phyloP scores from a whole-genome alignment of 257 asterid species.

The Solanum etuberosum region DNA sequence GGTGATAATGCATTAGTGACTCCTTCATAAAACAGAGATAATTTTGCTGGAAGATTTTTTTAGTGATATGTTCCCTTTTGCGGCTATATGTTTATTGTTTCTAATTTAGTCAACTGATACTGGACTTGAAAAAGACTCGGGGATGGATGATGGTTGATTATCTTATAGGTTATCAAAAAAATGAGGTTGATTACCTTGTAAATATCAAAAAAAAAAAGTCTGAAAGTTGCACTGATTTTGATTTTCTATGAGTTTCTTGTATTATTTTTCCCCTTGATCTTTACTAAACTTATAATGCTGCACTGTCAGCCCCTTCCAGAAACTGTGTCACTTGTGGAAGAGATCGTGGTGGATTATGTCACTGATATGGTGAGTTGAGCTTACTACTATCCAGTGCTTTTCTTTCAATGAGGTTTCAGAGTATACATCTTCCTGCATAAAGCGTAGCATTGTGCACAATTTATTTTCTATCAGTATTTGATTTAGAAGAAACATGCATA shows the following conservation, averaged over 20 bases:
- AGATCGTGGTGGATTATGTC: conserved; percentile 89
- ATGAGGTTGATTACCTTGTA: neutral
- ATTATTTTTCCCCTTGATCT: neutral
- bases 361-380: conserved; percentile 57
- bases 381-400: neutral
- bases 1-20: neutral
- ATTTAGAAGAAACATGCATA: neutral
- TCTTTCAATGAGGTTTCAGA: neutral
- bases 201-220: neutral
- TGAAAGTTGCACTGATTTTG: neutral
- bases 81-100: neutral
- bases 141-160: neutral
- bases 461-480: neutral
- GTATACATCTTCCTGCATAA: neutral
- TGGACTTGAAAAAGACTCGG: neutral
- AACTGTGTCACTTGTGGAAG: conserved; percentile 83
- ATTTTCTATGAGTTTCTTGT: neutral
- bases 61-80: neutral
- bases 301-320: conserved; percentile 78
- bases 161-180: neutral
- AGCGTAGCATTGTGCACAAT: neutral
- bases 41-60: neutral
- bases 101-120: neutral
- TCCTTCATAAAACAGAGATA: neutral
- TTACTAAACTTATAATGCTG: neutral